These are phyloP conservation scores for Pneumocystis carinii DNA, from an alignment of 1,139 yeast species.

Conservation along the genomic window DNA sequence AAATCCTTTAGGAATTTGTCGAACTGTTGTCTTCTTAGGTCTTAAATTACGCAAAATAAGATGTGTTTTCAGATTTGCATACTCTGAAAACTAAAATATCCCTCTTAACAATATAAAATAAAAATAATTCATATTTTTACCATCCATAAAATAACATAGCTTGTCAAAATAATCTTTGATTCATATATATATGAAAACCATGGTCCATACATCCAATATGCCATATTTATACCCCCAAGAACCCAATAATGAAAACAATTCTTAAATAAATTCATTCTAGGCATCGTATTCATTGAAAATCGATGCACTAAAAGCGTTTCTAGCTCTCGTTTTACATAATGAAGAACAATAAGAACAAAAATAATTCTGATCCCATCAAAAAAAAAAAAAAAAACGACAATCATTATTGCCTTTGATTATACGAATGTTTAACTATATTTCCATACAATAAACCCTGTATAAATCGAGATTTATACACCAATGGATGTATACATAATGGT, in stretches of 20 bases:
- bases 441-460: slow-evolving; percentile 25
- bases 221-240: slow-evolving; percentile 59
- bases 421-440: slow-evolving; percentile 27
- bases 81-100: slow-evolving; percentile 36
- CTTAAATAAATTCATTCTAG: slow-evolving; percentile 68
- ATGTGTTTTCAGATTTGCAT: slow-evolving; percentile 61
- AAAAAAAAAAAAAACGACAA: slow-evolving; percentile 10
- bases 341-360: slow-evolving; percentile 42
- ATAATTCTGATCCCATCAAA: slow-evolving; percentile 6
- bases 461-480: slow-evolving; percentile 35
- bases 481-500: slow-evolving; percentile 66
- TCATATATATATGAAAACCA: slow-evolving; percentile 15
- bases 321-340: slow-evolving; percentile 72
- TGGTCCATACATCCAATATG: slow-evolving; percentile 60
- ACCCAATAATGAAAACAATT: slow-evolving; percentile 87
- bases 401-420: slow-evolving; percentile 39
- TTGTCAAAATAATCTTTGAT: slow-evolving; percentile 11
- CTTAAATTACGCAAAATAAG: slow-evolving; percentile 44
- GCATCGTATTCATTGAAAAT: slow-evolving; percentile 87
- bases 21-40: slow-evolving; percentile 31
- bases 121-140: not conserved
- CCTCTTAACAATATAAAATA: not conserved
- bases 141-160: slow-evolving; percentile 34
- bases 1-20: slow-evolving; percentile 39
- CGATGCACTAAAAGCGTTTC: slow-evolving; percentile 75